Evolutionary conservation across 2,329 filamentous ascomycete genomes (phyloP).

Genomic region (Epichloe sp.): DNA sequence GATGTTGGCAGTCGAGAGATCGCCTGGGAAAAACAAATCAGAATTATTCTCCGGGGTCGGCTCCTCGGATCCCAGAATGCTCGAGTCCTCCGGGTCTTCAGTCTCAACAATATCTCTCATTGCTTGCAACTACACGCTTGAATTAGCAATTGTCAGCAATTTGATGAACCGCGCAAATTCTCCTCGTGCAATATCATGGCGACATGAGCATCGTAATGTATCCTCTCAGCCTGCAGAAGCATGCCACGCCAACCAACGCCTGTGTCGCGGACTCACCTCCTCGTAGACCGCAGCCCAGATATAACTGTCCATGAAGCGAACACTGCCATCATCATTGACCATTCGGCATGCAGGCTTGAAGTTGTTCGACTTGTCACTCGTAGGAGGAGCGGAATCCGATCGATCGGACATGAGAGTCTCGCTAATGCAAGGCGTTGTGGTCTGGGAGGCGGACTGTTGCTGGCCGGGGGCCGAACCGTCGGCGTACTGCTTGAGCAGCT

Average conservation of each 20-base stretch:
- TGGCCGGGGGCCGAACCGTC: conserved; percentile 17
- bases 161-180: not conserved
- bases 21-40: conserved; percentile 33
- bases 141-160: conserved; percentile 7
- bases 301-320: conserved; percentile 44
- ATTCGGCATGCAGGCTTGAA: conserved; percentile 40
- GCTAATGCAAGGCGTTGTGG: conserved; percentile 1
- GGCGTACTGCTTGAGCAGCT: conserved; percentile 44
- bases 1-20: conserved; percentile 24
- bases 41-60: conserved; percentile 38
- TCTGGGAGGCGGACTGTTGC: conserved; percentile 8
- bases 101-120: conserved; percentile 46
- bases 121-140: conserved; percentile 32
- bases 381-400: conserved; percentile 14
- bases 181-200: not conserved
- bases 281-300: conserved; percentile 41
- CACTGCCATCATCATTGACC: conserved; percentile 39
- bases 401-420: conserved; percentile 14
- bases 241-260: not conserved
- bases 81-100: conserved; percentile 34
- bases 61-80: conserved; percentile 34
- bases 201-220: not conserved
- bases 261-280: conserved; percentile 29
- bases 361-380: conserved; percentile 17
- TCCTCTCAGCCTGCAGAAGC: not conserved